These are phyloP conservation scores for Porcisia deanei DNA, from an alignment of 208 protist genomes.

Conservation along the genomic window DNA sequence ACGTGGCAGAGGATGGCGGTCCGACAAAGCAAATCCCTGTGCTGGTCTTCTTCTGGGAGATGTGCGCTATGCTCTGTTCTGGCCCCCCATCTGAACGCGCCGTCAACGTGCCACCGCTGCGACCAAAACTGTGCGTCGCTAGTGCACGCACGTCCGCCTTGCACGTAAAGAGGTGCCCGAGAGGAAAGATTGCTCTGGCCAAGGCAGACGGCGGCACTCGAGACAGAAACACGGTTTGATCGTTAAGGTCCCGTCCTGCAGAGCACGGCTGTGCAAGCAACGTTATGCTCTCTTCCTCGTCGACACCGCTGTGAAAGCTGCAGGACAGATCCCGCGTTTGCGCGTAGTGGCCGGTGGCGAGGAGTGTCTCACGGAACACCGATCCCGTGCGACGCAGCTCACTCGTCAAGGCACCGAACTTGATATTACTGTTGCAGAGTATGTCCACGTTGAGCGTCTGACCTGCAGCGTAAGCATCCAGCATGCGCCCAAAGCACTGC, in stretches of 20 bases:
- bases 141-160: constrained; percentile 71
- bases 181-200: constrained; percentile 55
- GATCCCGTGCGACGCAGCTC: constrained; percentile 16
- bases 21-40: constrained; percentile 85
- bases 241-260: constrained; percentile 62
- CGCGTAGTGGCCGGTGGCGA: constrained; percentile 87
- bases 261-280: constrained; percentile 65
- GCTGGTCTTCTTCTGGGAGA: constrained; percentile 67
- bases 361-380: constrained; percentile 11
- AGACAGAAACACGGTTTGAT: constrained; percentile 75
- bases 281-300: neutral
- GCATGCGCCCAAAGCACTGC: constrained; percentile 75
- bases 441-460: constrained; percentile 83
- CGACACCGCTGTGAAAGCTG: neutral
- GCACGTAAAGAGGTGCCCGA: constrained; percentile 66
- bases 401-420: constrained; percentile 59
- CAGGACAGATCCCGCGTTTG: constrained; percentile 34
- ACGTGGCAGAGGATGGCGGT: constrained; percentile 6
- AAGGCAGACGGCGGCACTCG: constrained; percentile 39
- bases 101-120: neutral
- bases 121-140: constrained; percentile 22
- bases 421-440: constrained; percentile 77
- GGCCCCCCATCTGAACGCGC: neutral
- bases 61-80: constrained; percentile 5
- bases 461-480: constrained; percentile 61